phyloP scores from a whole-genome alignment of 2,329 filamentous ascomycete genomes.

The Penicillium italicum region DNA sequence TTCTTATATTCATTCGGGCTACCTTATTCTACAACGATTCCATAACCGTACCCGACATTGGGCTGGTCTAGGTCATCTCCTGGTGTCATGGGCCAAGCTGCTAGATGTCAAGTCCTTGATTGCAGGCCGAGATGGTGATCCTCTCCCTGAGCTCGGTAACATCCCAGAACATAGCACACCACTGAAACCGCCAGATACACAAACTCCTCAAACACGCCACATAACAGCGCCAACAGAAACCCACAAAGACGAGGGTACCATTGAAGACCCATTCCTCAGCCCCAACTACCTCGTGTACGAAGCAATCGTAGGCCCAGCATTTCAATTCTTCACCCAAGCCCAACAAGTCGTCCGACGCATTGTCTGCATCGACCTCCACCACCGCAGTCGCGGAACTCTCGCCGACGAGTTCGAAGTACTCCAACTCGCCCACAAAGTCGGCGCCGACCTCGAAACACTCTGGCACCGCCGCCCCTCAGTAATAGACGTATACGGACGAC shows the following conservation, averaged over 20 bases:
- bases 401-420: slow-evolving; percentile 40
- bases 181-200: neutral
- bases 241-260: slow-evolving; percentile 12
- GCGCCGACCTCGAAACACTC: slow-evolving; percentile 35
- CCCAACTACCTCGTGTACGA: slow-evolving; percentile 33
- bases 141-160: slow-evolving; percentile 29
- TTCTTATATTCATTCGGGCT: slow-evolving; percentile 32
- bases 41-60: slow-evolving; percentile 26
- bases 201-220: neutral
- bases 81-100: slow-evolving; percentile 34
- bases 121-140: slow-evolving; percentile 36
- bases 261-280: slow-evolving; percentile 21
- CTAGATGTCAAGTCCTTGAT: slow-evolving; percentile 37
- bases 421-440: slow-evolving; percentile 36
- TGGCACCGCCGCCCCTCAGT: slow-evolving; percentile 35
- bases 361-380: slow-evolving; percentile 36
- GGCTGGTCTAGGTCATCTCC: slow-evolving; percentile 28
- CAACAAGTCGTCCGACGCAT: slow-evolving; percentile 37
- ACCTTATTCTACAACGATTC: slow-evolving; percentile 31
- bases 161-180: slow-evolving; percentile 14
- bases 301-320: slow-evolving; percentile 31
- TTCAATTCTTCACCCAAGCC: slow-evolving; percentile 33
- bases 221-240: neutral
- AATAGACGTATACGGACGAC: slow-evolving; percentile 31
- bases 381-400: slow-evolving; percentile 38